Evolutionary conservation across 2,329 filamentous ascomycete species (phyloP).

Genomic region (Berkeleyomyces basicola): DNA sequence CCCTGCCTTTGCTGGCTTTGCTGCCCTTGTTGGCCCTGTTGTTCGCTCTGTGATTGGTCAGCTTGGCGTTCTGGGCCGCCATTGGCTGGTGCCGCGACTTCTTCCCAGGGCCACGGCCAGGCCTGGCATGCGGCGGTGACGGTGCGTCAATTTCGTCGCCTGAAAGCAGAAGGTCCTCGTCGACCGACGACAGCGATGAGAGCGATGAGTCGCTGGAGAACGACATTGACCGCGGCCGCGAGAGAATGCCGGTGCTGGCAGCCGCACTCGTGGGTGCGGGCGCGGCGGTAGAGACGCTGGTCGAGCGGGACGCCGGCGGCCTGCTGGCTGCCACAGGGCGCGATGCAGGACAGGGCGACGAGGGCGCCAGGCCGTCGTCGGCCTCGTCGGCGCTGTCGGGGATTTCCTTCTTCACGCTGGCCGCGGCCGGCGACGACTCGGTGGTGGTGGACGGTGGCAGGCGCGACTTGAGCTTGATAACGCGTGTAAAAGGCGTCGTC

Average conservation of each 20-base stretch:
- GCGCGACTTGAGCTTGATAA: conserved; percentile 3
- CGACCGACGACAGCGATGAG: conserved; percentile 11
- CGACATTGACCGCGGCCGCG: conserved; percentile 2
- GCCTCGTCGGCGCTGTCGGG: background rate
- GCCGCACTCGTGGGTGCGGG: background rate
- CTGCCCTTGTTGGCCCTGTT: conserved; percentile 4
- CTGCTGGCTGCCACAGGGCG: background rate
- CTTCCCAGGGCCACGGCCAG: background rate
- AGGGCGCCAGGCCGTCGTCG: background rate
- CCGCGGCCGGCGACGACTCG: background rate
- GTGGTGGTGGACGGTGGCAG: background rate
- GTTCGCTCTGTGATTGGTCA: conserved; percentile 8
- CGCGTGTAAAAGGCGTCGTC: background rate
- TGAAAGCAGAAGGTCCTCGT: conserved; percentile 8
- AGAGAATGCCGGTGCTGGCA: background rate
- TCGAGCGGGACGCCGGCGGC: background rate
- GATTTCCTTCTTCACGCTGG: background rate
- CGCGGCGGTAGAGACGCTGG: background rate
- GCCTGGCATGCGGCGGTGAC: background rate
- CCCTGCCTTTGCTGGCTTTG: background rate
- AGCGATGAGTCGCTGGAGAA: conserved; percentile 13
- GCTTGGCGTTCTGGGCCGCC: conserved; percentile 2
- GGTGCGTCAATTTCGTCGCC: conserved; percentile 1
- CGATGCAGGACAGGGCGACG: background rate
- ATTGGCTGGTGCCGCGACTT: conserved; percentile 10